Conservation (phyloP, 192 early-diverging fungal genomes). For the Pilaira anomala region DNA sequence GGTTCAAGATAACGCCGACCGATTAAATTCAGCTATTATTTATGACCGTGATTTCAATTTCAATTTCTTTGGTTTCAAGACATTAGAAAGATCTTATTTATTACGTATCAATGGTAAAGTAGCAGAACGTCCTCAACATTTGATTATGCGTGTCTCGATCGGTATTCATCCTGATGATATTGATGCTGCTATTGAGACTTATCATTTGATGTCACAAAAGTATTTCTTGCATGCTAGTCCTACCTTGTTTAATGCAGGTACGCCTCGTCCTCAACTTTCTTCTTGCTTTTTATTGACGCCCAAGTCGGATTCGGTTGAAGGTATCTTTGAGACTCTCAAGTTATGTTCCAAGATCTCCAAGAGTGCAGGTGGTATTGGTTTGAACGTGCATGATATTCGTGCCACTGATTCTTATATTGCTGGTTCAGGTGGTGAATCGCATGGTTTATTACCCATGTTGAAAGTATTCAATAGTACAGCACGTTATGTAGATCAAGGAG, state of each 20-base stretch:
- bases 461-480: constrained; percentile 98
- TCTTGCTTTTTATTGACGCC: constrained; percentile 95
- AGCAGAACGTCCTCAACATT: constrained; percentile 94
- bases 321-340: constrained; percentile 97
- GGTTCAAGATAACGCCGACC: constrained; percentile 71
- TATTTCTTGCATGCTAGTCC: constrained; percentile 96
- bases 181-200: constrained; percentile 92
- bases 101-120: constrained; percentile 82
- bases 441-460: constrained; percentile 96
- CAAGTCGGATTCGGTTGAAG: constrained; percentile 96
- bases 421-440: constrained; percentile 96
- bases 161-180: constrained; percentile 94
- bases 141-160: constrained; percentile 97
- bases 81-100: constrained; percentile 93
- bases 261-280: constrained; percentile 91
- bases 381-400: constrained; percentile 97
- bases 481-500: constrained; percentile 98
- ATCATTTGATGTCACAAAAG: constrained; percentile 88
- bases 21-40: constrained; percentile 89
- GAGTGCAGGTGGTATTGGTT: constrained; percentile 94
- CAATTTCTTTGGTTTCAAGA: constrained; percentile 99
- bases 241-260: constrained; percentile 98
- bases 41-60: constrained; percentile 97
- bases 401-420: constrained; percentile 95
- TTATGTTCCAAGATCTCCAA: constrained; percentile 97